A percentile compares a stretch with the other conserved stretches of the same genome.
Evolutionary conservation across 768 basidiomycete species (phyloP).

Genomic region (Boletus vermiculosoides): DNA sequence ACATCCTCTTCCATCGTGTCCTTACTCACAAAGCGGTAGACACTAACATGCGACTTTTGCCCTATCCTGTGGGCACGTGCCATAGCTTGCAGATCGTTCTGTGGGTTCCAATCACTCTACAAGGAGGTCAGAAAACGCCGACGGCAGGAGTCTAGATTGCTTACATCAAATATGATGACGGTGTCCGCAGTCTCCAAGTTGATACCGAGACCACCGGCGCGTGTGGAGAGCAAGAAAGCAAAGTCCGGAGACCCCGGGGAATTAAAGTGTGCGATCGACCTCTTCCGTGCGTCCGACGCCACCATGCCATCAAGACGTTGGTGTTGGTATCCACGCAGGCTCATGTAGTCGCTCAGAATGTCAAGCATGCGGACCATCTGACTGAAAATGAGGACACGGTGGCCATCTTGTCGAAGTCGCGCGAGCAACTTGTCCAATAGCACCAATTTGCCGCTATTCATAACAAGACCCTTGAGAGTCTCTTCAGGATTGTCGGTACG

Average conservation of each 20-base stretch:
- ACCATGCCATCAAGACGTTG: slow-evolving; percentile 97
- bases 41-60: slow-evolving; percentile 97
- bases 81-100: slow-evolving; percentile 99
- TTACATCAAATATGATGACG: slow-evolving; percentile 96
- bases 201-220: slow-evolving; percentile 97
- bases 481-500: slow-evolving; percentile 67
- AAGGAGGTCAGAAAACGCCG: slow-evolving; percentile 12
- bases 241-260: slow-evolving; percentile 91
- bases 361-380: slow-evolving; percentile 99
- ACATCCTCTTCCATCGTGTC: slow-evolving; percentile 99
- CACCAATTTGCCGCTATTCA: slow-evolving; percentile 99
- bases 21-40: slow-evolving; percentile 97
- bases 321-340: slow-evolving; percentile 82
- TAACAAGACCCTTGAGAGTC: slow-evolving; percentile 90
- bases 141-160: slow-evolving; percentile 29
- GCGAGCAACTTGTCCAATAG: slow-evolving; percentile 94
- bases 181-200: slow-evolving; percentile 99
- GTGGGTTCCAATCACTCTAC: slow-evolving; percentile 97
- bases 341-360: slow-evolving; percentile 97
- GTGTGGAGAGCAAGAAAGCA: slow-evolving; percentile 92
- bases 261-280: slow-evolving; percentile 97
- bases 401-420: slow-evolving; percentile 86
- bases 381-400: slow-evolving; percentile 97
- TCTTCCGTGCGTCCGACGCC: slow-evolving; percentile 88
- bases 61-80: slow-evolving; percentile 98